Percentiles rank a stretch among this genome's conserved stretches.
Conservation (phyloP, 163 green algal genomes). For the Volvox carteri region DNA sequence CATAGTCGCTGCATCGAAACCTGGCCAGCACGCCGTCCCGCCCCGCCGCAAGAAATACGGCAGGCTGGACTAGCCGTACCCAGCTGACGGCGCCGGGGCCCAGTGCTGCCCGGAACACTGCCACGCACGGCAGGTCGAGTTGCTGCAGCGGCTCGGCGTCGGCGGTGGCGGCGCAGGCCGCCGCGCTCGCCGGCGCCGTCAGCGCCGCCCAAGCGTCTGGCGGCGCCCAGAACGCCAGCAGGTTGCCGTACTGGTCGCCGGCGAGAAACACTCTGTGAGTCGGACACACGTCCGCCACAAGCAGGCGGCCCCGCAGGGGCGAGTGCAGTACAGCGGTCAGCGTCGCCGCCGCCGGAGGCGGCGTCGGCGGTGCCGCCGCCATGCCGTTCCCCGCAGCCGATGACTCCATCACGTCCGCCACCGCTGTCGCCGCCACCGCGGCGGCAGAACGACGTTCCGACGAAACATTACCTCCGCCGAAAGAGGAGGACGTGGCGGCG, state of each 20-base stretch:
- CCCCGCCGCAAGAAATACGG: conserved; percentile 23
- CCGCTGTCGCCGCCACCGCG: background rate
- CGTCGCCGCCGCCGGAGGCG: background rate
- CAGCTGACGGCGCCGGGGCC: conserved; percentile 35
- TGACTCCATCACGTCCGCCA: background rate
- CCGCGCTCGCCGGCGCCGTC: background rate
- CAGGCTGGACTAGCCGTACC: background rate
- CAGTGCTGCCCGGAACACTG: conserved; percentile 17
- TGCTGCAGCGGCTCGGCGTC: background rate
- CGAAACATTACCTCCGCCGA: too few species aligned
- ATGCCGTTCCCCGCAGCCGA: background rate
- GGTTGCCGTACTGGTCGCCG: conserved; percentile 54
- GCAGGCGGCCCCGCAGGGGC: conserved; percentile 32
- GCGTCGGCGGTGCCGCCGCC: too few species aligned
- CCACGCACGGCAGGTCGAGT: background rate
- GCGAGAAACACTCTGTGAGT: conserved; percentile 5
- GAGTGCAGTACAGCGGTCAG: conserved; percentile 24
- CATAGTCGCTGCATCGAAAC: background rate
- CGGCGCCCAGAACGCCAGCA: conserved; percentile 39
- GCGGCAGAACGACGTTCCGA: too few species aligned
- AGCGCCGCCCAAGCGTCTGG: background rate
- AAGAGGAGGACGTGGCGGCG: too few species aligned
- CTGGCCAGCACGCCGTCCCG: conserved; percentile 19
- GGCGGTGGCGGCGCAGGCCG: background rate
- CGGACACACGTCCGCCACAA: conserved; percentile 20